phyloP scores from a whole-genome alignment of 1,284 basidiomycete genomes.

The Leccinum solheimii region DNA sequence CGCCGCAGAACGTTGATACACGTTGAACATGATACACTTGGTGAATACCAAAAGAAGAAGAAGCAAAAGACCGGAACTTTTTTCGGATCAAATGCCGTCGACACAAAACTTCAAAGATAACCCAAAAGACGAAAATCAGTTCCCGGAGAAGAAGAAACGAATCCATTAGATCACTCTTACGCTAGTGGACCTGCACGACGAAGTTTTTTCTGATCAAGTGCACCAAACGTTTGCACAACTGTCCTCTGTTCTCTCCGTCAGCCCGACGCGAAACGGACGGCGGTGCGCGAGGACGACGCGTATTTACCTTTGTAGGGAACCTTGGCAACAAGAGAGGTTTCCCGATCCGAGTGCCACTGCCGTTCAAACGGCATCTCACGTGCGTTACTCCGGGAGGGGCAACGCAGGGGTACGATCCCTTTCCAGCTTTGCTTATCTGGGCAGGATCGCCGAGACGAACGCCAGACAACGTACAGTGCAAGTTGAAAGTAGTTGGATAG shows the following conservation, averaged over 20 bases:
- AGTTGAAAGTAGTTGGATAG: not conserved
- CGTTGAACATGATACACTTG: constrained; percentile 23
- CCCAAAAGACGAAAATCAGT: not conserved
- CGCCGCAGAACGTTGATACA: constrained; percentile 22
- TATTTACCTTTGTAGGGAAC: not conserved
- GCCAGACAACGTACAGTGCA: not conserved
- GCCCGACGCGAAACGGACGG: not conserved
- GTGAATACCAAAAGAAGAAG: constrained; percentile 4
- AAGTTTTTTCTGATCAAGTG: not conserved
- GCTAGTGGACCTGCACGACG: not conserved
- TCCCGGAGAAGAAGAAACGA: not conserved
- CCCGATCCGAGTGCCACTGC: not conserved
- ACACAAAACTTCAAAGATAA: not conserved
- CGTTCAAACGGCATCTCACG: not conserved
- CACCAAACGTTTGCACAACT: not conserved
- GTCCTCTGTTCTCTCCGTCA: not conserved
- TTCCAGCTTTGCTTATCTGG: not conserved
- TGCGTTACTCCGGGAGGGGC: not conserved
- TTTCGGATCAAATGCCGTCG: not conserved
- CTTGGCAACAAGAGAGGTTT: not conserved
- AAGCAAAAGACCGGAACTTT: not conserved
- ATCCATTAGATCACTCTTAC: not conserved
- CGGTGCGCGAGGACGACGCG: not conserved
- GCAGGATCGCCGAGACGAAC: not conserved
- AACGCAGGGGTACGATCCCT: not conserved